These are phyloP conservation scores for Filobasidium uniguttulatum DNA, from an alignment of 1,284 basidiomycete genomes.

Conservation along the genomic window DNA sequence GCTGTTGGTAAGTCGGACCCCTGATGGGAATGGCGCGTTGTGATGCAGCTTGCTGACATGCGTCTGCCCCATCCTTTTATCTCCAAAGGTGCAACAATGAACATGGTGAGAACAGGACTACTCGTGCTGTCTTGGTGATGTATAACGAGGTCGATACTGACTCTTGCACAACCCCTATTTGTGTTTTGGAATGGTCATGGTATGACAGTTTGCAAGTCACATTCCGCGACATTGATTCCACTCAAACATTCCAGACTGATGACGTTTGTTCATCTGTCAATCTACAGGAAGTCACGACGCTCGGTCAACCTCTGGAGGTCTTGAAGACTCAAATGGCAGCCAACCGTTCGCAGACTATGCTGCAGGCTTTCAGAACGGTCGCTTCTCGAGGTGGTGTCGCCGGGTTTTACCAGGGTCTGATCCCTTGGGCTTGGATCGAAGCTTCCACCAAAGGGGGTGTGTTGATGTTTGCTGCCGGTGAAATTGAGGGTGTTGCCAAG, in stretches of 20 bases:
- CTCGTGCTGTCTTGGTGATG: constrained; percentile 8
- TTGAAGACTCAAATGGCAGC: constrained; percentile 98
- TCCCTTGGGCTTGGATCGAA: constrained; percentile 99
- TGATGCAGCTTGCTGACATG: neutral
- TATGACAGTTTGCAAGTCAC: too few species aligned
- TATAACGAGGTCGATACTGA: too few species aligned
- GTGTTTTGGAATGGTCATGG: neutral
- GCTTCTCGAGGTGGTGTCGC: constrained; percentile 79
- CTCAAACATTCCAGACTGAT: too few species aligned
- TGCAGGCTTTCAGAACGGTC: constrained; percentile 68
- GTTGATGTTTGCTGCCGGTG: constrained; percentile 86
- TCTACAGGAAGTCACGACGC: constrained; percentile 65
- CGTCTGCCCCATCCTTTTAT: neutral
- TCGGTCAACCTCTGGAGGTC: constrained; percentile 96
- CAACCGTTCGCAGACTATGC: constrained; percentile 79
- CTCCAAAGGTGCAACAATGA: constrained; percentile 75
- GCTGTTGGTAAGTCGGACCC: constrained; percentile 61
- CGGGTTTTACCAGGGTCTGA: constrained; percentile 97
- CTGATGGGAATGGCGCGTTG: constrained; percentile 12
- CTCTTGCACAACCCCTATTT: too few species aligned
- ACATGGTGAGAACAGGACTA: too few species aligned
- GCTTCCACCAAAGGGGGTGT: constrained; percentile 97
- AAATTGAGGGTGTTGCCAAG: constrained; percentile 63
- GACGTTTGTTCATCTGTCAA: too few species aligned
- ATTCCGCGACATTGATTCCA: neutral